Base-by-base conservation (phyloP, 2,329 filamentous ascomycete species). In the Fusarium sp. region DNA sequence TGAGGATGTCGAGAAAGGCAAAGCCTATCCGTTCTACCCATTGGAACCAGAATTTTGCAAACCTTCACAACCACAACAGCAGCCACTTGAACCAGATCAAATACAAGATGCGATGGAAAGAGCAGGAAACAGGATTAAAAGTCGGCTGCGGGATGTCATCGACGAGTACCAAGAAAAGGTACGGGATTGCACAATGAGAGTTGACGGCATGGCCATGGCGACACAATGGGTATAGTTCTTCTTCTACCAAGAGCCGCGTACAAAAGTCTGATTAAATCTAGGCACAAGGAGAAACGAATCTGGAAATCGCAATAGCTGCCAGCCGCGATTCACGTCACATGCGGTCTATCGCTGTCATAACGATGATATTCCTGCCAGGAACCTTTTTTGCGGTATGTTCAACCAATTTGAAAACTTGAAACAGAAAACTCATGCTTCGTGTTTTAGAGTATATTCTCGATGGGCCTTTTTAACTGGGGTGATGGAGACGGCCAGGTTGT, bases 201-300 rank as follows among this genome's bases (percentile, higher is more conserved):
- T 71, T 20, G 70, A 73, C 13, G 65, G 61, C 2, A 73, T 71
- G 70, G 35, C 63, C 2, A 67, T 71, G 70, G 62, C 68, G 2
- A 69, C 70, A 2, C 64, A 67, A 63, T 63, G 60, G 64, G 62
- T 52, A 62, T 38, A 18, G 35, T 37, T 37, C 35, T 5, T 22
- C 27, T 18, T n/a, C 37, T 40, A 60, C 16, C 20, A 20, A 34
- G 27, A 31, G 20, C 11, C 13, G 16, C 45, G 5, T 50, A n/a
- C 29, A 29, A 69, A 35, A 31, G 35, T 6, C 5, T 2, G 1
- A 24, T 27, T 29, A 13, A 10, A 31, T 38, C 35, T 5, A 67
- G 64, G 64, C 68, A 6, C 61, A 71, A 56, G 69, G 69, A 0
- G 62, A 71, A 24, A 73, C 68, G 1, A 73, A 57, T 4, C 47